Evolutionary conservation across 345 rosid species (phyloP), one percentile per base, ranked within the genome.

Genomic region (Salix viminalis): DNA sequence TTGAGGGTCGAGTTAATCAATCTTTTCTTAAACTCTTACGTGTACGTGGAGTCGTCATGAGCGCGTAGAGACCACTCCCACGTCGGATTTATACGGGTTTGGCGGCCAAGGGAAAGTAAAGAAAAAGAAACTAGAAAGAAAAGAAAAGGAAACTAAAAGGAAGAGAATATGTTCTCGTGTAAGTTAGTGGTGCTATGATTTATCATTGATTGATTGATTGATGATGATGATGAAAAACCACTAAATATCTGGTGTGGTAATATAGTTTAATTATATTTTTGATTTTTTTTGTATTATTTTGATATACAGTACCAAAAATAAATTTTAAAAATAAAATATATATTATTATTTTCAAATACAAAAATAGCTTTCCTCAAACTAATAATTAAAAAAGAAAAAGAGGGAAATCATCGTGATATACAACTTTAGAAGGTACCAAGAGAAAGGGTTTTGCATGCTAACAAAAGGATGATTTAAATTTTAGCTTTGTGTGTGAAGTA

Each of bases 11-110:
- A 34, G 37, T 34, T 34, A 34, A 34, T 34, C 37, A 34, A 41
- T 41, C 44, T 72, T 72, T 58, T 37, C 23, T 56, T 12, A 24
- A 12, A 44, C 13, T 18, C 18, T 19, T 39, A 6, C 46, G 46
- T 11, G 46, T 42, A 2, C 46, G 3, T 42, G 46, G 44, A 11
- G 13, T 36, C 11, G 46, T 11, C 46, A 42, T 11, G 46, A 77
- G 91, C 85, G 90, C 93, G 92, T 90, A 82, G 77, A 68, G 79
- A 65, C 48, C 81, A 90, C 92, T 91, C 90, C 83, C 85, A 83
- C 86, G 77, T 78, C 52, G 77, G 84, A 83, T 39, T 28, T 36
- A 62, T 21, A 58, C 30, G 69, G 66, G 48, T 56, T 65, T 71
- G 84, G 77, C 73, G 81, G 82, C 81, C 52, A 79, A 24, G 37